phyloP scores from a whole-genome alignment of 2,329 filamentous ascomycete species.

The Chaetomium sp. region DNA sequence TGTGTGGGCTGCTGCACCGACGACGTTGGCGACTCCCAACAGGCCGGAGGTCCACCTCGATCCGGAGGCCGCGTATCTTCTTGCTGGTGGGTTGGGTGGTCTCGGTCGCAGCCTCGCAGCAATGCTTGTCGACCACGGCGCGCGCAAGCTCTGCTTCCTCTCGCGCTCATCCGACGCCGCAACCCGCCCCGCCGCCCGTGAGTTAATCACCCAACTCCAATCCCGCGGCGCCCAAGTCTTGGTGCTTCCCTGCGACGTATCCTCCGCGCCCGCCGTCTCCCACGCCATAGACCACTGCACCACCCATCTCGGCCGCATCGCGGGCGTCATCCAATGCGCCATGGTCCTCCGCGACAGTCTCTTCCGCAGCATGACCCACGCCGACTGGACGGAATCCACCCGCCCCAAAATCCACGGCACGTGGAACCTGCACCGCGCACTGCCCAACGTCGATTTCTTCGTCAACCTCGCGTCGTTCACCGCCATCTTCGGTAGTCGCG shows the following conservation, averaged over 20 bases:
- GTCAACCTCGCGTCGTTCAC: slow-evolving; percentile 21
- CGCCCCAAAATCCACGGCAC: slow-evolving; percentile 2
- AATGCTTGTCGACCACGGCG: slow-evolving; percentile 34
- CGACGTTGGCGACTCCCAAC: neutral
- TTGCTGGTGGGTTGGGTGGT: slow-evolving; percentile 35
- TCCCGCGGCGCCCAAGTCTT: neutral
- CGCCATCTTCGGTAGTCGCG: slow-evolving; percentile 27
- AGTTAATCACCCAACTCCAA: slow-evolving; percentile 17
- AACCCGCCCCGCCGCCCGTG: slow-evolving; percentile 28
- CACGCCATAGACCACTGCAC: neutral
- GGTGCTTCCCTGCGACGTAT: neutral
- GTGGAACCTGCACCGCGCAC: neutral
- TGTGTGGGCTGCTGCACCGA: neutral
- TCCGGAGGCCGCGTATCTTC: slow-evolving; percentile 26
- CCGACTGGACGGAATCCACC: neutral
- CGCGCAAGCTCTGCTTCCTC: slow-evolving; percentile 26
- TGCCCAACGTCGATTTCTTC: slow-evolving; percentile 2
- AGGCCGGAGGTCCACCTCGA: neutral
- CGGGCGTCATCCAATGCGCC: neutral
- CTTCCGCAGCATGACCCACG: neutral
- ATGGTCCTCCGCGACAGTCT: neutral
- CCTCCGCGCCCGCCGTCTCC: neutral
- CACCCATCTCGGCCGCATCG: neutral
- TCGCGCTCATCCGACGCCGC: neutral
- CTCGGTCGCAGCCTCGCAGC: slow-evolving; percentile 31